These are phyloP conservation scores for Aspergillus egyptiacus DNA, from an alignment of 495 filamentous ascomycete species.

Conservation along the genomic window DNA sequence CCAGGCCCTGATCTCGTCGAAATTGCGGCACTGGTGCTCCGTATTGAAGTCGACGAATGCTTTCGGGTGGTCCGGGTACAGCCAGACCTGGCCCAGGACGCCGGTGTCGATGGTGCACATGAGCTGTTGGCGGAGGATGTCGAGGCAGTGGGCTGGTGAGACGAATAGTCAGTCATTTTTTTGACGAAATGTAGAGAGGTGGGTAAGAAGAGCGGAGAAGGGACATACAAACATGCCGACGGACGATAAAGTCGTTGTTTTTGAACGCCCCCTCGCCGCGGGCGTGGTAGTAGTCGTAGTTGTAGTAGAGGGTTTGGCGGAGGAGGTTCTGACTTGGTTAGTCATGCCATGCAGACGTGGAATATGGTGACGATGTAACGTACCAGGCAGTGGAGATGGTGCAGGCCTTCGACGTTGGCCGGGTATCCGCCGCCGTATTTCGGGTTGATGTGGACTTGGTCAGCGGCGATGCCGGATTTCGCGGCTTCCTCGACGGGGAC, in stretches of 20 bases:
- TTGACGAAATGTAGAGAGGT: background rate
- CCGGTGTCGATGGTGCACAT: constrained; percentile 47
- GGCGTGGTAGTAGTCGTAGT: constrained; percentile 50
- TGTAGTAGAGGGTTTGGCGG: constrained; percentile 50
- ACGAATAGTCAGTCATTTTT: background rate
- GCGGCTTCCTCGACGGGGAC: constrained; percentile 34
- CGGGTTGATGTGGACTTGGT: constrained; percentile 46
- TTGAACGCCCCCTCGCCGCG: constrained; percentile 42
- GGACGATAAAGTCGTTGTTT: constrained; percentile 45
- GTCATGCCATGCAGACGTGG: too few species aligned
- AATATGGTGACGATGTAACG: too few species aligned
- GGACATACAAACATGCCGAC: constrained; percentile 41
- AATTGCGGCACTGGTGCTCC: constrained; percentile 47
- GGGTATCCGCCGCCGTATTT: constrained; percentile 50
- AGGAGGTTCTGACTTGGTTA: constrained; percentile 53
- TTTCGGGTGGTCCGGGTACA: constrained; percentile 27
- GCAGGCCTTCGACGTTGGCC: constrained; percentile 51
- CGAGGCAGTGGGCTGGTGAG: constrained; percentile 40
- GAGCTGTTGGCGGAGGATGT: constrained; percentile 45
- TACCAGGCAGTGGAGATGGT: constrained; percentile 54
- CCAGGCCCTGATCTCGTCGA: constrained; percentile 44
- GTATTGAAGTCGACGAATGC: constrained; percentile 51
- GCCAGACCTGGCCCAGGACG: constrained; percentile 47
- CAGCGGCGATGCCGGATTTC: constrained; percentile 33
- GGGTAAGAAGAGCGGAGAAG: background rate